Conservation (phyloP, 1,284 basidiomycete species). For the Chalciporus sp. region DNA sequence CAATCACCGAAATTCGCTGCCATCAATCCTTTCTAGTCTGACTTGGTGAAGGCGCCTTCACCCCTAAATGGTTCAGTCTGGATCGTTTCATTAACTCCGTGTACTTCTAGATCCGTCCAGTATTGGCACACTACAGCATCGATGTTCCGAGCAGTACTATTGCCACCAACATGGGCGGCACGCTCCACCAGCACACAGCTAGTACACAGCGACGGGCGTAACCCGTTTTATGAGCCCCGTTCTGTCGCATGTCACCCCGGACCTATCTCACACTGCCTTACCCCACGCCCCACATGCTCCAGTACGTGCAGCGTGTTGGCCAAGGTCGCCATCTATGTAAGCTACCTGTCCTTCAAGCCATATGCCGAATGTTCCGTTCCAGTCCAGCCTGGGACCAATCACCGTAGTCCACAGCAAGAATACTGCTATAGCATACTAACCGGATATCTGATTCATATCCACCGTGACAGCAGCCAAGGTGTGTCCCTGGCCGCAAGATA, state of each 20-base stretch:
- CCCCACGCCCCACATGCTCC: conserved; percentile 30
- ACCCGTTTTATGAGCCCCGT: not conserved
- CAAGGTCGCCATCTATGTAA: conserved; percentile 28
- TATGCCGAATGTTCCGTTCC: not conserved
- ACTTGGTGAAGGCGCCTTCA: conserved; percentile 3
- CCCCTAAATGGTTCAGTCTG: not conserved
- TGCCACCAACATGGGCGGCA: conserved; percentile 9
- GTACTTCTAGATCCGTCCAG: conserved; percentile 26
- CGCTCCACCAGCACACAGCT: not conserved
- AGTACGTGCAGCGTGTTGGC: conserved; percentile 20
- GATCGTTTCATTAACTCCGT: conserved; percentile 17
- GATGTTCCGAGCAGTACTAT: not conserved
- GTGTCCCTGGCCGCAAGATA: not conserved
- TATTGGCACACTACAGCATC: conserved; percentile 1
- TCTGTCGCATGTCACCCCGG: conserved; percentile 9
- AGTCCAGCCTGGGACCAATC: not conserved
- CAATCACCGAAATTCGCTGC: conserved; percentile 6
- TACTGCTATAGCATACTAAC: too few relatives aligned
- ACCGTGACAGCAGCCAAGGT: too few relatives aligned
- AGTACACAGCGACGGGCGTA: conserved; percentile 8
- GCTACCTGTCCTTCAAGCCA: conserved; percentile 1
- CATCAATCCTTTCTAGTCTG: not conserved
- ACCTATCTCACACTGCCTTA: conserved; percentile 23
- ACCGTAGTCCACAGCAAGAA: conserved; percentile 12
- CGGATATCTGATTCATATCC: not conserved